Conservation (phyloP, 805 yeast genomes). For the Sugiyamaella smithiae region DNA sequence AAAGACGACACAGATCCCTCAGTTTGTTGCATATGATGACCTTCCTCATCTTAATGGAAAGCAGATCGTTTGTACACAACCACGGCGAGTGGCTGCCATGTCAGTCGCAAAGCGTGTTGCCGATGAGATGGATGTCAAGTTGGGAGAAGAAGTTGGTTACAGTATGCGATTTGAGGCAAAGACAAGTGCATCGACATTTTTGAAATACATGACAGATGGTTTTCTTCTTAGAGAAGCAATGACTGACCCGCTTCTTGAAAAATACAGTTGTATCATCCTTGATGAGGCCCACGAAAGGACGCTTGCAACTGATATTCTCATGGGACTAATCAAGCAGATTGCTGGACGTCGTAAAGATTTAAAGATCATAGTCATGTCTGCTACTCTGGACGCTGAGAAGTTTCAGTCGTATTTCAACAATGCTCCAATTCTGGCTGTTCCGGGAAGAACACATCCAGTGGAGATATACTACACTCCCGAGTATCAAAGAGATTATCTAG, state of each 20-base stretch:
- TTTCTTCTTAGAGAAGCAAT: slow-evolving; percentile 95
- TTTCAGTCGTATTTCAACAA: slow-evolving; percentile 80
- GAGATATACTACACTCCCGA: slow-evolving; percentile 97
- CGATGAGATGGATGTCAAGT: slow-evolving; percentile 89
- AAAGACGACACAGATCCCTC: slow-evolving; percentile 96
- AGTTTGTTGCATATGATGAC: slow-evolving; percentile 88
- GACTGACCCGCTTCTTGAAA: slow-evolving; percentile 81
- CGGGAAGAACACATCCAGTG: slow-evolving; percentile 97
- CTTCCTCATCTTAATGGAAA: slow-evolving; percentile 81
- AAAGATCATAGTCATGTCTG: slow-evolving; percentile 94
- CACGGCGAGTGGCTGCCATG: slow-evolving; percentile 99
- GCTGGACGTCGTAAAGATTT: slow-evolving; percentile 70
- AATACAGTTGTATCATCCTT: slow-evolving; percentile 84
- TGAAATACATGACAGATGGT: slow-evolving; percentile 98
- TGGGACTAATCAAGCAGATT: slow-evolving; percentile 90
- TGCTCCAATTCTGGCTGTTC: slow-evolving; percentile 94
- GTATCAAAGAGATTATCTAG: slow-evolving; percentile 90
- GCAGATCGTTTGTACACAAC: slow-evolving; percentile 92
- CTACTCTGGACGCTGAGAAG: slow-evolving; percentile 95
- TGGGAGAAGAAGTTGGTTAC: slow-evolving; percentile 96
- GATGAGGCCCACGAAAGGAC: slow-evolving; percentile 99
- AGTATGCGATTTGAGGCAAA: slow-evolving; percentile 91
- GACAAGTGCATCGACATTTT: slow-evolving; percentile 72
- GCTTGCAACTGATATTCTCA: slow-evolving; percentile 89
- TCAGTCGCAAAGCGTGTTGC: slow-evolving; percentile 97